Base-by-base conservation (phyloP, 768 basidiomycete genomes). In the Lentinula raphanica region DNA sequence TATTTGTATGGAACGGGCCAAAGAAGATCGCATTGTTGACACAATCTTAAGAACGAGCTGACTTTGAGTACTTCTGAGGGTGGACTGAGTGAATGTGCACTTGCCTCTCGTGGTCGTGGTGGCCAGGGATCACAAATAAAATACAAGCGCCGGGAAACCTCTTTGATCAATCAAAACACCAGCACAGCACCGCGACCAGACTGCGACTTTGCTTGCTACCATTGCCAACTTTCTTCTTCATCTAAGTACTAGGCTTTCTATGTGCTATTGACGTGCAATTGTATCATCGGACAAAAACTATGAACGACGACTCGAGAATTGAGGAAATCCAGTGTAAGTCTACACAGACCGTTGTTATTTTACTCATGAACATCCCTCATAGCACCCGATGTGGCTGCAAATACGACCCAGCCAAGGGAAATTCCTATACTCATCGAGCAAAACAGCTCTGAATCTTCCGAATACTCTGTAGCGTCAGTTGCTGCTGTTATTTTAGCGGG, bases 401-500 rank as follows among this genome's bases (percentile, higher is more conserved):
- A 28, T 35, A 17, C 32, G 19, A 29, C 48, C 11, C 7, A 40
- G 44, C 9, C 54, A 13, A 56, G 27, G 45, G 54, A 56, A 44
- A 29, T 44, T 19, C 54, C 54, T 15, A 23, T 56, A 8, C 17
- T 56, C 5, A 56, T 56, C 19, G 54, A 56, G 21, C 54, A 56
- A 13, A 46, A 35, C 32, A 56, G 40, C 31, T 36, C 44, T 0
- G 23, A 49, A 15, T 28, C 40, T 21, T 29, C 45, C 27, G 23
- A 35, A 3, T 57, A 36, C 23, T 57, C 56, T 23, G 56, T 57
- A 5, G 45, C 44, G 6, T 57, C 56, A 19, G 56, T 57, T 12
- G 56, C 46, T 19, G 56, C 46, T 9, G 44, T 57, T 9, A 57
- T 57, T 29, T 25, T 57, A 6, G 56, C 56, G 25, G 56, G 56